Evolutionary conservation across 495 filamentous ascomycete species (phyloP), one percentile per base, ranked within the genome.

Genomic region (Articulospora tetracladia): DNA sequence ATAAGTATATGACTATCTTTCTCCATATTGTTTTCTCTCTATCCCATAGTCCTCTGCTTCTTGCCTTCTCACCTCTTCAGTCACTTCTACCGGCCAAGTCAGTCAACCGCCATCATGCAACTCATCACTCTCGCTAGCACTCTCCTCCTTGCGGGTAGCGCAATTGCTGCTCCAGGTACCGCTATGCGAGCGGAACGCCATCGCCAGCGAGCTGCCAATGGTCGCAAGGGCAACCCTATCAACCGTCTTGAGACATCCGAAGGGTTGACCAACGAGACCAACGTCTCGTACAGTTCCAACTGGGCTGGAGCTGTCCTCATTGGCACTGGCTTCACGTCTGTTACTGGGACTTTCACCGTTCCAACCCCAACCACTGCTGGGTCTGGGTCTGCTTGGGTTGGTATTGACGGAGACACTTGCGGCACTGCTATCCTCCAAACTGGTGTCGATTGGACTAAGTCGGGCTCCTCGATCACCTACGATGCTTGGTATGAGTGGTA

Each of bases 401-500:
- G 82, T 22, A 83, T 86, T 50, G 82, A 86, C 56, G 84, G 82
- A 4, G 80, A 82, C 60, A 84, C 79, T 17, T 86, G 81, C 69
- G 68, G 66, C 49, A 75, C 72, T 20, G 80, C 83, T 1, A 84
- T 87, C 53, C 67, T 88, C n/a, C 53, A 55, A 30, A 82, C 85
- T 0, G 86, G 86, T 17, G 70, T 86, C 17, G 84, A 87, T 63
- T 83, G 82, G 66, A 83, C 80, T 54, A 69, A 80, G 24, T 61
- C 61, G 13, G 69, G 80, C 19, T 13, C 10, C 15, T 22, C 23
- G 1, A 20, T 47, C 39, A 77, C 83, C n/a, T 86, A 77, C 59
- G 79, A 83, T 52, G 79, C 83, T 22, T 89, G 86, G 85, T 87
- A 83, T 62, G 84, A 88, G 65, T 88, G 83, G 84, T 86, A 79